These are phyloP conservation scores for Fusarium agapanthi DNA, from an alignment of 2,329 filamentous ascomycete genomes.

Conservation along the genomic window DNA sequence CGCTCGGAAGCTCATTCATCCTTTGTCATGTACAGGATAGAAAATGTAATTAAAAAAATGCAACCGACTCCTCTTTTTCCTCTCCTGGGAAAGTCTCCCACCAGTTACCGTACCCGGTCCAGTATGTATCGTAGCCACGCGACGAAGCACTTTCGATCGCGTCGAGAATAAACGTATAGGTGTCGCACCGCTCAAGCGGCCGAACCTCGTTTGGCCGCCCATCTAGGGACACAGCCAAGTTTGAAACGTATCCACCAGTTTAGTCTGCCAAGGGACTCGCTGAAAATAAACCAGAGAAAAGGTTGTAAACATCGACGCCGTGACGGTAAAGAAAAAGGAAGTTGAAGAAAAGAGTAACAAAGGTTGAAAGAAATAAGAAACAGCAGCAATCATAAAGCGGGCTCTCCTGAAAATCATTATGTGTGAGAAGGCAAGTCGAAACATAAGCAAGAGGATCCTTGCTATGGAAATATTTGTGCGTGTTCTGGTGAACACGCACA, in stretches of 20 bases:
- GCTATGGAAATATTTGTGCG: background rate
- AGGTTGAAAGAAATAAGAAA: background rate
- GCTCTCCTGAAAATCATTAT: slow-evolving; percentile 37
- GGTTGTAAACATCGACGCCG: slow-evolving; percentile 29
- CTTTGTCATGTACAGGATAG: slow-evolving; percentile 29
- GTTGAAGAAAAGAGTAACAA: slow-evolving; percentile 1
- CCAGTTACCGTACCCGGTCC: slow-evolving; percentile 27
- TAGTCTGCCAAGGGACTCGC: slow-evolving; percentile 34
- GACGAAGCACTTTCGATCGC: slow-evolving; percentile 45
- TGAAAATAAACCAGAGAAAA: slow-evolving; percentile 32
- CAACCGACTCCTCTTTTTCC: slow-evolving; percentile 35
- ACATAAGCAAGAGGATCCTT: slow-evolving; percentile 7
- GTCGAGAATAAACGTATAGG: slow-evolving; percentile 42
- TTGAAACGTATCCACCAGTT: slow-evolving; percentile 38
- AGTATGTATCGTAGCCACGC: slow-evolving; percentile 39
- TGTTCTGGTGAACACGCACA: slow-evolving; percentile 12
- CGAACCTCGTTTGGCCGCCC: slow-evolving; percentile 27
- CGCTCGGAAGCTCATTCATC: slow-evolving; percentile 28
- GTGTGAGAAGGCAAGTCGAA: slow-evolving; percentile 25
- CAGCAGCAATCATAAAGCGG: slow-evolving; percentile 30
- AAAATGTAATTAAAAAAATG: slow-evolving; percentile 21
- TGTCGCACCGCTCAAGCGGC: slow-evolving; percentile 16
- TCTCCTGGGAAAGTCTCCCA: slow-evolving; percentile 25
- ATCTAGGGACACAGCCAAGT: slow-evolving; percentile 24
- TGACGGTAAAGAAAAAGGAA: slow-evolving; percentile 33